Base-by-base conservation (phyloP, 306 rosid species). In the Abrus precatorius region DNA sequence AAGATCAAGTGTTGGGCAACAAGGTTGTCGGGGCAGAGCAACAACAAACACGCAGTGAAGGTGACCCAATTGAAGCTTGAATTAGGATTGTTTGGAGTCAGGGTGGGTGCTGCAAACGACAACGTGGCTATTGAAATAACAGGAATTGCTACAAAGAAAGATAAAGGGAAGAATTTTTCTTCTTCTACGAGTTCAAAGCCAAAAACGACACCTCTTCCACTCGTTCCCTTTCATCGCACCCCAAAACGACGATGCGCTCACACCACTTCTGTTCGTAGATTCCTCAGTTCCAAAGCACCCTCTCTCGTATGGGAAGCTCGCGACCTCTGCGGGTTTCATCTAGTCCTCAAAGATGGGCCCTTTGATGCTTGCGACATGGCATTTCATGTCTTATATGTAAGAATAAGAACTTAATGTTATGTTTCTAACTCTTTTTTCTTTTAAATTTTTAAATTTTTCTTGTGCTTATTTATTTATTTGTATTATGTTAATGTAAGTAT, bases 381-480 rank as follows among this genome's bases (percentile, higher is more conserved):
- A 13, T 88, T 94, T 79, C 80, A 73, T 56, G 86, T 94, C 54
- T 84, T 90, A 65, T 77, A 79, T 81, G 98, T 94, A 82, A 79
- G 88, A 36, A 36, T 2, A 5, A 2, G 11, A 20, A 11, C 20
- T 78, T 67, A 1, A 8, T n/a, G 1, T 30, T 14, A 1, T 9
- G 29, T 11, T 29, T 38, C 32, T 5, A 10, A 30, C 43, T 8
- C 49, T 57, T 1, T 4, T 6, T 54, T 5, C 10, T 13, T 2
- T 33, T 1, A 29, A 20, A 20, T 20, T 11, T 72, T n/a, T 0
- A 5, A 5, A 1, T 33, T 72, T 0, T 45, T 5, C n/a, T 7
- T 74, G 44, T 28, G 7, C 0, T 20, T 69, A 69, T 48, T 33
- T 20, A 38, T 14, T 67, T 77, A 43, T 12, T 44, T 28, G 20